Percentiles rank a stretch among this genome's conserved stretches.
Evolutionary conservation across 2,329 filamentous ascomycete genomes (phyloP).

Genomic region (Fusarium sacchari): DNA sequence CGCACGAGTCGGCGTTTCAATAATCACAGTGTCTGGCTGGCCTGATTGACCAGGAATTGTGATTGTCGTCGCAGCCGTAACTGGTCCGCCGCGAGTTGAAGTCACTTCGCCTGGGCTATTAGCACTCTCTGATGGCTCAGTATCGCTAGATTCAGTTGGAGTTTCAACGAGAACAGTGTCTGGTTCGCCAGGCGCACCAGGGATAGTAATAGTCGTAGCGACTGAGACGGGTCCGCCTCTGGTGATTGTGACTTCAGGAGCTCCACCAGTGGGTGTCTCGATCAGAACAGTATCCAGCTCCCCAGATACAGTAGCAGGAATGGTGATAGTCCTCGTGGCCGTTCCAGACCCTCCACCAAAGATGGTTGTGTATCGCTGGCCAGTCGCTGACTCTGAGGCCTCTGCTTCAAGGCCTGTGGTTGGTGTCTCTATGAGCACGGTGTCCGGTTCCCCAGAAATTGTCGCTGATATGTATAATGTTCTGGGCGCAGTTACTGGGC

Average conservation of each 20-base stretch:
- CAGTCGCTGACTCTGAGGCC: background rate
- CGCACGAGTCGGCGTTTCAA: background rate
- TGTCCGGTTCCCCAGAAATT: background rate
- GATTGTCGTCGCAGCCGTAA: background rate
- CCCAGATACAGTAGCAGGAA: background rate
- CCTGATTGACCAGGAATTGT: background rate
- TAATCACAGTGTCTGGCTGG: background rate
- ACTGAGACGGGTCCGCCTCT: slow-evolving; percentile 2
- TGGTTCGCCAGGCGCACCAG: background rate
- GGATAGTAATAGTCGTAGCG: background rate
- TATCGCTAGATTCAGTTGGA: background rate
- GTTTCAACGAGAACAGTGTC: background rate
- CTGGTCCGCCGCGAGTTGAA: background rate
- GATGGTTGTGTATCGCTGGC: background rate
- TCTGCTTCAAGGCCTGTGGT: background rate
- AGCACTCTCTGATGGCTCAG: background rate
- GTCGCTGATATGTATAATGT: slow-evolving; percentile 13
- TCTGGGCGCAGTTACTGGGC: background rate
- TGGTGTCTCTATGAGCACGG: slow-evolving; percentile 16
- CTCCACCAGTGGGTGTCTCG: background rate
- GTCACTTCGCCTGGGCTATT: background rate
- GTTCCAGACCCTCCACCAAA: background rate
- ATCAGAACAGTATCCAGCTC: slow-evolving; percentile 10
- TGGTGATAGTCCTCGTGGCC: background rate
- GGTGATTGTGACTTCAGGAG: background rate